Evolutionary conservation across 129 eudicot species (phyloP), one percentile per base, ranked within the genome.

Genomic region (Flaveria sonorensis): DNA sequence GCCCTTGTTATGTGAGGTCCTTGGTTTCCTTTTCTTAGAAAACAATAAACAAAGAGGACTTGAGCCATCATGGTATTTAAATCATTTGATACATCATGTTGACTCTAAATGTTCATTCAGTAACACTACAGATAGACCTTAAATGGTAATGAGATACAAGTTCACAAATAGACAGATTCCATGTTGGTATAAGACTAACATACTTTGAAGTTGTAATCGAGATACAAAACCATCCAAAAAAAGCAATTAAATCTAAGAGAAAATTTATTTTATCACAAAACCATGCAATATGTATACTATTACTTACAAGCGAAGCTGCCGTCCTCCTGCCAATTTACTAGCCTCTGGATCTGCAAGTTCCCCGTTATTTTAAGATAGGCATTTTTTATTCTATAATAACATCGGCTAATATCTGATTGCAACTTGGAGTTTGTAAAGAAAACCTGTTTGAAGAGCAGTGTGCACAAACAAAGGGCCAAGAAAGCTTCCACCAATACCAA

Each of bases 401-500:
- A 64, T 15, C 2, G 59, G 24, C 51, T 15, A 10, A 62, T 55
- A 62, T 57, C 24, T n/a, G 59, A 40, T 21, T 28, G 36, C 39
- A 55, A 21, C 26, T 39, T 51, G 65, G 64, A 55, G 39, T 26
- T 71, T 77, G 52, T 3, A 13, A 73, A 74, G 46, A 43, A 47
- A 53, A 87, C 99, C 99, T 81, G 99, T 91, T 85, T 94, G 99
- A 80, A 94, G 99, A 84, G 99, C 97, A 11, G 99, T 91, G 85
- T 94, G 99, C 73, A 94, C 99, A 88, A 94, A 94, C 63, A 94
- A 83, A 15, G 99, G 99, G 57, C 99, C 99, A 77, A 94, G 87
- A 84, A 91, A 94, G 83, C 99, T 94, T 75, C 99, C 99, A 72
- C 99, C 99, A 72, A 94, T 94, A 26, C 99, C 99, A 73, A 91